Conservation (phyloP, 768 basidiomycete genomes). For the Hericium erinaceus region DNA sequence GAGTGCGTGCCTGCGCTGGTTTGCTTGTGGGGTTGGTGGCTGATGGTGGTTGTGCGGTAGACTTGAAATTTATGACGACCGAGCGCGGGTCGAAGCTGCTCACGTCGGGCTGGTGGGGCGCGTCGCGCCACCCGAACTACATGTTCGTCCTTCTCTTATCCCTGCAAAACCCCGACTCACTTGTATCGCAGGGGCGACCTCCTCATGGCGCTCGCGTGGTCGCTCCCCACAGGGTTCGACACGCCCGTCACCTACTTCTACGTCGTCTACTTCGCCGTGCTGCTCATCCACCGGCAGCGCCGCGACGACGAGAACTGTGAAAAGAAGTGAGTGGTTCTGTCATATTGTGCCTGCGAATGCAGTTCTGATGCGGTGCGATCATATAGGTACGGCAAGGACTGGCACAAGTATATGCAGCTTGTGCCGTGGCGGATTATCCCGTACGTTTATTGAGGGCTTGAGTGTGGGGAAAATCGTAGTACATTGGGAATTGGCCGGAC, state of each 20-base stretch:
- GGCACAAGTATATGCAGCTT: conserved; percentile 80
- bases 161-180: not conserved
- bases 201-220: conserved; percentile 90
- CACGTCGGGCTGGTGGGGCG: conserved; percentile 96
- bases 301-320: conserved; percentile 90
- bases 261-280: conserved; percentile 75
- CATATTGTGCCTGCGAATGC: not conserved
- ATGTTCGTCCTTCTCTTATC: conserved; percentile 33
- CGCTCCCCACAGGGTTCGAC: conserved; percentile 81
- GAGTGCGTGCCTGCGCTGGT: conserved; percentile 37
- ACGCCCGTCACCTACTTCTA: conserved; percentile 98
- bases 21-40: not conserved
- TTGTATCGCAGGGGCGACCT: conserved; percentile 56
- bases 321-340: conserved; percentile 35
- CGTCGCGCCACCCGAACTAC: conserved; percentile 89
- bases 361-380: not conserved
- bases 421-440: conserved; percentile 85
- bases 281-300: conserved; percentile 83
- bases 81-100: conserved; percentile 83
- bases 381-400: conserved; percentile 83
- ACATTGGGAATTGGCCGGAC: no score
- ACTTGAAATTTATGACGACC: conserved; percentile 71
- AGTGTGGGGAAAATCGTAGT: no score
- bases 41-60: conserved; percentile 27
- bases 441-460: conserved; percentile 51